Evolutionary conservation across 345 rosid genomes (phyloP).

Genomic region (Arabis alpina): DNA sequence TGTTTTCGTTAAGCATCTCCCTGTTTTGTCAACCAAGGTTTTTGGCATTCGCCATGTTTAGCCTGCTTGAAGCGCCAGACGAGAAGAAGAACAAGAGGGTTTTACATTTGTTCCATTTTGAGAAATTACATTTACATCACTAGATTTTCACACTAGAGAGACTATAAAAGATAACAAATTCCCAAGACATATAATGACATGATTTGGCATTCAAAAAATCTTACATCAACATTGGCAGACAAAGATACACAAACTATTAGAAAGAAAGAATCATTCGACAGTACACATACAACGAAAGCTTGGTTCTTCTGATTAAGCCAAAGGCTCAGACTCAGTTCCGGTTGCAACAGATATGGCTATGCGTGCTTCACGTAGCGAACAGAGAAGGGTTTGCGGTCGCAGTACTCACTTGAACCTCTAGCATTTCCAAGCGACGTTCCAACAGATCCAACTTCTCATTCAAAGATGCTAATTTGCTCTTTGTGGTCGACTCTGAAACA

Average conservation of each 20-base stretch:
- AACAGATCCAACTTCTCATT: slow-evolving; percentile 86
- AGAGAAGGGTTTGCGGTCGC: slow-evolving; percentile 86
- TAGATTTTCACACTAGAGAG: not conserved
- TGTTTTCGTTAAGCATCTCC: too few relatives aligned
- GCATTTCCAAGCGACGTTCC: slow-evolving; percentile 87
- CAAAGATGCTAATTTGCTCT: slow-evolving; percentile 79
- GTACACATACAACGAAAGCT: slow-evolving; percentile 22
- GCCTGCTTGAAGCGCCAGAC: too few relatives aligned
- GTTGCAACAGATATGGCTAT: not conserved
- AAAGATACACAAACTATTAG: slow-evolving; percentile 16
- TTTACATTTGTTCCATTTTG: too few relatives aligned
- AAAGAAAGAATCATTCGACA: slow-evolving; percentile 30
- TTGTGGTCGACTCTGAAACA: slow-evolving; percentile 78
- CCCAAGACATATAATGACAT: not conserved
- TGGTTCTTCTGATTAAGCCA: slow-evolving; percentile 16
- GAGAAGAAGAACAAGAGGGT: too few relatives aligned
- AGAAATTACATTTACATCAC: not conserved
- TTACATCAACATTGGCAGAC: slow-evolving; percentile 27
- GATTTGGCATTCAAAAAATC: slow-evolving; percentile 17
- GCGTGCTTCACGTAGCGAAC: slow-evolving; percentile 57
- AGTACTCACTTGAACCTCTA: slow-evolving; percentile 91
- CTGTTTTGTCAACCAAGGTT: too few relatives aligned
- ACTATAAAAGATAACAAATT: not conserved
- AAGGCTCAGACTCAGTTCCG: not conserved
- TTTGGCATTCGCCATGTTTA: too few relatives aligned